Base-by-base conservation (phyloP, 208 protist species). In the Acanthamoeba sp. region DNA sequence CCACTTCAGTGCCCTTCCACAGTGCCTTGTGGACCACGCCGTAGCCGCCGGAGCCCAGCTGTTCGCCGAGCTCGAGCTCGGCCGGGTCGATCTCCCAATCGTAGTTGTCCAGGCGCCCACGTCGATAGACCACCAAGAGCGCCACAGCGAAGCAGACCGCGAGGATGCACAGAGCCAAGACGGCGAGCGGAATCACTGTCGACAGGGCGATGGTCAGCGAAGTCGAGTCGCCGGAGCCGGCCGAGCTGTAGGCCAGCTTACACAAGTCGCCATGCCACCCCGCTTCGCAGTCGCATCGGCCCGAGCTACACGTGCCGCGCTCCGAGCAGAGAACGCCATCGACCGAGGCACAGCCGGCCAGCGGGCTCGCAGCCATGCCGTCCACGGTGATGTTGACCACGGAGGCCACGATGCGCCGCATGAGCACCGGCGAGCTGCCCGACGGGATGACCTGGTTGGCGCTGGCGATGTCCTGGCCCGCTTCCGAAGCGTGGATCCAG, bases 61-160 rank as follows among this genome's bases (percentile, higher is more conserved):
- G n/a, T 6, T 89, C 48, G 32, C 38, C 48, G 0, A 89, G n/a
- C 82, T 89, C 48, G 29, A 89, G 82, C 82, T 89, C 82, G 82
- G 32, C 52, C 36, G 82, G 82, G n/a, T 89, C 82, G 34, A 89
- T 89, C 22, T 89, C 82, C 82, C 71, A 82, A 24, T 64, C 57
- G 57, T 64, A 64, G 57, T 64, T 64, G 57, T 64, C 57, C 0
- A 64, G 57, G 18, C 57, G 57, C 5, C 57, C 57, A 0, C 57
- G 57, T 24, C 57, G 12, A 24, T 64, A 24, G 57, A 64, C 57
- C 5, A 64, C 24, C 18, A 64, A 24, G 18, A 64, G 18, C 57
- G 57, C 57, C 24, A 64, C 10, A 7, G 27, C 57, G 18, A 24
- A 64, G 12, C 12, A 64, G 57, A 29, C 57, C 24, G 24, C 57